A percentile compares a stretch with the other conserved stretches of the same genome.
Evolutionary conservation across 192 early-diverging fungal species (phyloP).

Genomic region (Gamsiella multidivaricata): DNA sequence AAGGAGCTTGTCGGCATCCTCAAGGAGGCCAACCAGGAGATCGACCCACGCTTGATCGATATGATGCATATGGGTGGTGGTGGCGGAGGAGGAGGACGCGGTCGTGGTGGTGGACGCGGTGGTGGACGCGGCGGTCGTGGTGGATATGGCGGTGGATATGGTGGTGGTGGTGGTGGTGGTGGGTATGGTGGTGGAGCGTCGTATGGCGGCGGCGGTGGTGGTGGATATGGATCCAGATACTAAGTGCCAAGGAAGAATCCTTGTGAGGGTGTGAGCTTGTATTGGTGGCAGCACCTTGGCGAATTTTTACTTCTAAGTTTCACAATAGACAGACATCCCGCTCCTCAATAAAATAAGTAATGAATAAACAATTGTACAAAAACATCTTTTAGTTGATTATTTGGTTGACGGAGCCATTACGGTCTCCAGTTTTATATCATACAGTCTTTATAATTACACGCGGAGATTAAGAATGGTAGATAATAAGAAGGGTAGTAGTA

Average conservation of each 20-base stretch:
- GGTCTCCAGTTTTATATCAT: too few relatives aligned
- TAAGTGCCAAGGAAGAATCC: too few relatives aligned
- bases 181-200: constrained; percentile 57
- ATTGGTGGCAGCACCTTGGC: too few relatives aligned
- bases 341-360: too few relatives aligned
- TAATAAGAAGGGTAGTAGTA: background rate
- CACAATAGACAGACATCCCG: background rate
- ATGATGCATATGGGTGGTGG: constrained; percentile 64
- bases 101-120: constrained; percentile 43
- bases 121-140: constrained; percentile 46
- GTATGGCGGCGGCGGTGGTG: constrained; percentile 27
- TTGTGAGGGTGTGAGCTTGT: background rate
- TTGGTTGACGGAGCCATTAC: too few relatives aligned
- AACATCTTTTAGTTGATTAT: too few relatives aligned
- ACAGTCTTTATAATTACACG: too few relatives aligned
- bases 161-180: constrained; percentile 59
- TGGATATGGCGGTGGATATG: constrained; percentile 62
- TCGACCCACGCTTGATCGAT: constrained; percentile 82
- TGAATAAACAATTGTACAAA: too few relatives aligned
- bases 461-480: background rate
- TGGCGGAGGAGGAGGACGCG: constrained; percentile 45
- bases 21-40: constrained; percentile 89
- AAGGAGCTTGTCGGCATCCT: constrained; percentile 90
- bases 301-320: too few relatives aligned
- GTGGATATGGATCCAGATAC: constrained; percentile 51